Conservation (phyloP, 2,329 filamentous ascomycete genomes). For the Ceratocystis cubensis region DNA sequence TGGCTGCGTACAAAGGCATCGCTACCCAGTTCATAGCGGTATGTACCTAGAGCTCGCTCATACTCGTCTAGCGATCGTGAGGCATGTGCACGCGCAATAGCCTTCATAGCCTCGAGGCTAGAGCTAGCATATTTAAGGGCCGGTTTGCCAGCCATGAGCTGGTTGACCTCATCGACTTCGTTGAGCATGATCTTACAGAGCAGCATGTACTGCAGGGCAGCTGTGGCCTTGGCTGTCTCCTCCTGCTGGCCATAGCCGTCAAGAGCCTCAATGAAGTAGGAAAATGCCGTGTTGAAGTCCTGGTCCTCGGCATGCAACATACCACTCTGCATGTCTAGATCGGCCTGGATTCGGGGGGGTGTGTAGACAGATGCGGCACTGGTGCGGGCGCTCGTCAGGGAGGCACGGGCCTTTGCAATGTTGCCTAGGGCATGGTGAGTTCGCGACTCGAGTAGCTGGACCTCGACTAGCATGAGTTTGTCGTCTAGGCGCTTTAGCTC, state of each 20-base stretch:
- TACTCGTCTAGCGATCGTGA: conserved; percentile 96
- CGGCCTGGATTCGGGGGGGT: conserved; percentile 84
- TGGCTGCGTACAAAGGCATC: conserved; percentile 96
- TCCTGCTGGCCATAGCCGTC: conserved; percentile 95
- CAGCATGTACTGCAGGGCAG: conserved; percentile 96
- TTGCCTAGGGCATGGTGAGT: conserved; percentile 97
- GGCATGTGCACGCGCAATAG: conserved; percentile 85
- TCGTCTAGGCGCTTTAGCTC: conserved; percentile 97
- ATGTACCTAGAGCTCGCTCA: conserved; percentile 78
- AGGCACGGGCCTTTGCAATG: conserved; percentile 87
- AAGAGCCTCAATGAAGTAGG: conserved; percentile 97
- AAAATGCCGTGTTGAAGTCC: conserved; percentile 97
- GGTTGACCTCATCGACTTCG: conserved; percentile 87
- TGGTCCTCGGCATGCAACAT: conserved; percentile 98
- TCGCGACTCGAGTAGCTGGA: conserved; percentile 89
- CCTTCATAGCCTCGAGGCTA: conserved; percentile 97
- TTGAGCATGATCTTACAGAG: conserved; percentile 99
- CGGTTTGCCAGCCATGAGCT: conserved; percentile 89
- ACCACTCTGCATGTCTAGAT: conserved; percentile 97
- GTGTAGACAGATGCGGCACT: conserved; percentile 92
- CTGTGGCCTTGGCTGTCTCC: conserved; percentile 78
- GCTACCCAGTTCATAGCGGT: conserved; percentile 84
- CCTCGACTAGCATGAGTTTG: conserved; percentile 94
- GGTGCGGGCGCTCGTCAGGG: conserved; percentile 84
- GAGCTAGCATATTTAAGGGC: conserved; percentile 92